Evolutionary conservation across 257 asterid genomes (phyloP).

Genomic region (Solanum paucissectum): DNA sequence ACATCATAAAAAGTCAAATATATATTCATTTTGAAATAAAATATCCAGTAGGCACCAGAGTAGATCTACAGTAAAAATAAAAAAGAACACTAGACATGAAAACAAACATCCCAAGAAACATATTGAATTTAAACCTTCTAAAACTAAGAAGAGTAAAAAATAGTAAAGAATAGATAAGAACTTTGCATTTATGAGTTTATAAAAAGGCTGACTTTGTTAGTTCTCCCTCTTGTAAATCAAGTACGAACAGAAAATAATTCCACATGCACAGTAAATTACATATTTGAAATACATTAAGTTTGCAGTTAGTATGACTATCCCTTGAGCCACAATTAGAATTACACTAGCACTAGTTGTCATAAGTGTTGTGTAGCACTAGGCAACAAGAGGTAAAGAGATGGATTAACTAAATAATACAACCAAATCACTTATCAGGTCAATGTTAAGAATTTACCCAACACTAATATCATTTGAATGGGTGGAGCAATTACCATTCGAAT

Average conservation of each 20-base stretch:
- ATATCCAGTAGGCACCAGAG: neutral
- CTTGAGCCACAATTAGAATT: neutral
- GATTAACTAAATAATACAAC: neutral
- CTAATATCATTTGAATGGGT: neutral
- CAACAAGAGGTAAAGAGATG: neutral
- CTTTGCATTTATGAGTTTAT: neutral
- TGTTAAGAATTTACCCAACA: neutral
- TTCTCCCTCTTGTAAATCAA: neutral
- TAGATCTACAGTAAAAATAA: neutral
- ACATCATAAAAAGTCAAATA: neutral
- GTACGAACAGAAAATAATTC: neutral
- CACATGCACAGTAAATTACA: neutral
- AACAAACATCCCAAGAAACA: neutral
- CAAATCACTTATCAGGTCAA: neutral
- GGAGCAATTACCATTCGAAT: constrained; percentile 80
- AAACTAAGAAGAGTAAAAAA: neutral
- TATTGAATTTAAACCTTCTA: neutral
- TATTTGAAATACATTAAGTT: neutral
- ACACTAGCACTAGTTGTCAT: neutral
- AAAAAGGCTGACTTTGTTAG: neutral
- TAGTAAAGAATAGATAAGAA: neutral
- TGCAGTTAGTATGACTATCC: neutral
- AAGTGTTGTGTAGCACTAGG: neutral
- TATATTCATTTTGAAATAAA: neutral
- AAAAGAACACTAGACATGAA: neutral